Evolutionary conservation across 768 basidiomycete species (phyloP).

Genomic region (Termitomyces sp.): DNA sequence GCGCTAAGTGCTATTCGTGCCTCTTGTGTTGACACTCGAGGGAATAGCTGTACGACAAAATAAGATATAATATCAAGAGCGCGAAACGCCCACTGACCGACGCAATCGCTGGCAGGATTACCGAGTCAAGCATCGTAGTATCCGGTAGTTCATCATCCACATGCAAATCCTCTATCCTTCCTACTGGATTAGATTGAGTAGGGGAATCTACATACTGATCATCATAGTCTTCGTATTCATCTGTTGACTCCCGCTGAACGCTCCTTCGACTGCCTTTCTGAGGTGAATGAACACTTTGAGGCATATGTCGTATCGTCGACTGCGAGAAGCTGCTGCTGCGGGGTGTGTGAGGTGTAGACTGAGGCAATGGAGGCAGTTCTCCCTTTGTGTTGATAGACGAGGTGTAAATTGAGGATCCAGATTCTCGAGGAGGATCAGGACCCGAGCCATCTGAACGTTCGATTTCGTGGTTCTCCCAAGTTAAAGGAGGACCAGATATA

Average conservation of each 20-base stretch:
- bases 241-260: slow-evolving; percentile 45
- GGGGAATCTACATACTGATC: slow-evolving; percentile 52
- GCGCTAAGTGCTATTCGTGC: slow-evolving; percentile 81
- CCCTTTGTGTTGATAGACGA: slow-evolving; percentile 48
- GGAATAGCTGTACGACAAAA: slow-evolving; percentile 61
- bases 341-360: slow-evolving; percentile 28
- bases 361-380: slow-evolving; percentile 58
- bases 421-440: slow-evolving; percentile 23
- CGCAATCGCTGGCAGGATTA: slow-evolving; percentile 93
- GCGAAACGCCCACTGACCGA: slow-evolving; percentile 55
- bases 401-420: slow-evolving; percentile 31
- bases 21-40: slow-evolving; percentile 89
- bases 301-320: slow-evolving; percentile 64
- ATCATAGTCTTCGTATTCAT: slow-evolving; percentile 64
- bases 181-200: slow-evolving; percentile 38
- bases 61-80: not conserved
- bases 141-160: slow-evolving; percentile 64
- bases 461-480: slow-evolving; percentile 74
- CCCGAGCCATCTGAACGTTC: slow-evolving; percentile 36
- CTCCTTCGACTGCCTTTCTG: slow-evolving; percentile 25
- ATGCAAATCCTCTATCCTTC: slow-evolving; percentile 42
- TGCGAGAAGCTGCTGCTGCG: slow-evolving; percentile 46
- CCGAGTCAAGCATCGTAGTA: slow-evolving; percentile 93
- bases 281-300: slow-evolving; percentile 22
- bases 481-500: slow-evolving; percentile 61